These are phyloP conservation scores for Allium fistulosum DNA, from an alignment of 106 monocot genomes.

Conservation along the genomic window DNA sequence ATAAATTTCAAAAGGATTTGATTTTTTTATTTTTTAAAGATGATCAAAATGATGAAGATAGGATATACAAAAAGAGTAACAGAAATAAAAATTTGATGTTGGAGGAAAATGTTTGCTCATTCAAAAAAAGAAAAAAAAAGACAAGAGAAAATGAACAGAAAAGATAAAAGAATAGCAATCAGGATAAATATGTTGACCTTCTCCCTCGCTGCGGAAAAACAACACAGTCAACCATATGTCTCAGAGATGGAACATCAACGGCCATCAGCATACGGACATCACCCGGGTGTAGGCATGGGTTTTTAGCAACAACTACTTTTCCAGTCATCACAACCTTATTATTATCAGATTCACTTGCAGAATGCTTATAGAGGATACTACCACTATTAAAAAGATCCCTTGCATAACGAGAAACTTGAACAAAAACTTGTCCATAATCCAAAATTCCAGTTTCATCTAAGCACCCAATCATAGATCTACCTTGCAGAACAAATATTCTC, in stretches of 20 bases:
- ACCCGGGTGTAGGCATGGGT: slow-evolving; percentile 92
- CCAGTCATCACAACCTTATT: slow-evolving; percentile 39
- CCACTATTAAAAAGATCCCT: slow-evolving; percentile 4
- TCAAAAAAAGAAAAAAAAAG: neutral
- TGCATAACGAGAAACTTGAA: slow-evolving; percentile 42
- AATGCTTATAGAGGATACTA: slow-evolving; percentile 3
- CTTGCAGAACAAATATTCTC: slow-evolving; percentile 75
- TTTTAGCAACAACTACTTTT: slow-evolving; percentile 71
- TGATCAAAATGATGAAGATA: too few relatives aligned
- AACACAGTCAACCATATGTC: slow-evolving; percentile 88
- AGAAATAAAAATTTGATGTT: too few relatives aligned
- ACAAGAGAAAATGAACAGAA: neutral
- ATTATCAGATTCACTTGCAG: slow-evolving; percentile 10
- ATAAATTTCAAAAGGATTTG: too few relatives aligned
- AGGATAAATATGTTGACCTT: slow-evolving; percentile 25
- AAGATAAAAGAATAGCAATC: neutral
- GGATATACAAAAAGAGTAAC: too few relatives aligned
- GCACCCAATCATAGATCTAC: slow-evolving; percentile 91
- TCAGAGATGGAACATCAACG: slow-evolving; percentile 66
- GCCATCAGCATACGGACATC: slow-evolving; percentile 63
- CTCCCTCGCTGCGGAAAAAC: slow-evolving; percentile 87
- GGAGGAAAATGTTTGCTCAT: too few relatives aligned
- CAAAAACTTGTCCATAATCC: slow-evolving; percentile 81
- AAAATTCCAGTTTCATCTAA: slow-evolving; percentile 76
- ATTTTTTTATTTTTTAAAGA: too few relatives aligned